A percentile compares a stretch with the other conserved stretches of the same genome.
Conservation (phyloP, 352 stramenopile genomes). For the Phytophthora meadii region DNA sequence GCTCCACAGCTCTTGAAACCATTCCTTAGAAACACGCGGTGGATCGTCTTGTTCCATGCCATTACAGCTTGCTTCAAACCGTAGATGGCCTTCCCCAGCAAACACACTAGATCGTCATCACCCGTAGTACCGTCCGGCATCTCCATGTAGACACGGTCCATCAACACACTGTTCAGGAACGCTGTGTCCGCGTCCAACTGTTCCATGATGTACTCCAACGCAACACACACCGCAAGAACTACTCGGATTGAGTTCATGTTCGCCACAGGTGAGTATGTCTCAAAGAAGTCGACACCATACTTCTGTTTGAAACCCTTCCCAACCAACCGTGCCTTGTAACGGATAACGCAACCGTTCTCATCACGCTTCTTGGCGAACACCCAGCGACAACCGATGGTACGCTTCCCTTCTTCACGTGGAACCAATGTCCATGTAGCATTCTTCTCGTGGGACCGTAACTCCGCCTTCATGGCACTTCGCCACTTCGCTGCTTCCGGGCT, state of each 20-base stretch:
- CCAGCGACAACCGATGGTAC: constrained; percentile 6
- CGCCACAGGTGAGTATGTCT: constrained; percentile 14
- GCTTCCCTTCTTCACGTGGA: neutral
- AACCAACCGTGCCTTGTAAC: neutral
- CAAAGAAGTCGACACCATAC: constrained; percentile 14
- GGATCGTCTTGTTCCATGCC: constrained; percentile 36
- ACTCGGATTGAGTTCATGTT: constrained; percentile 22
- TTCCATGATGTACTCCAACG: too few species aligned
- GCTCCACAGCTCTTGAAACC: constrained; percentile 18
- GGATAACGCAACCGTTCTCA: constrained; percentile 1
- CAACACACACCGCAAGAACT: constrained; percentile 2
- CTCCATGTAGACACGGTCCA: too few species aligned
- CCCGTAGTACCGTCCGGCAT: too few species aligned
- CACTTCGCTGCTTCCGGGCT: too few species aligned
- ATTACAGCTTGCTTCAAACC: constrained; percentile 25
- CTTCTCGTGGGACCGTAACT: too few species aligned
- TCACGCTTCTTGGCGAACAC: constrained; percentile 14
- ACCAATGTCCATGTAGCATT: constrained; percentile 3
- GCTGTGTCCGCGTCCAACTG: too few species aligned
- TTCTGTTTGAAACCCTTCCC: constrained; percentile 17
- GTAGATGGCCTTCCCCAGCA: constrained; percentile 22
- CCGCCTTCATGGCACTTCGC: too few species aligned
- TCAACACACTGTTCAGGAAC: too few species aligned
- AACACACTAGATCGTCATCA: too few species aligned
- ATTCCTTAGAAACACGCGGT: constrained; percentile 17